A percentile compares a stretch with the other conserved stretches of the same genome.
These are phyloP conservation scores for Sanghuangporus weigelae DNA, from an alignment of 1,284 basidiomycete genomes.

Conservation along the genomic window DNA sequence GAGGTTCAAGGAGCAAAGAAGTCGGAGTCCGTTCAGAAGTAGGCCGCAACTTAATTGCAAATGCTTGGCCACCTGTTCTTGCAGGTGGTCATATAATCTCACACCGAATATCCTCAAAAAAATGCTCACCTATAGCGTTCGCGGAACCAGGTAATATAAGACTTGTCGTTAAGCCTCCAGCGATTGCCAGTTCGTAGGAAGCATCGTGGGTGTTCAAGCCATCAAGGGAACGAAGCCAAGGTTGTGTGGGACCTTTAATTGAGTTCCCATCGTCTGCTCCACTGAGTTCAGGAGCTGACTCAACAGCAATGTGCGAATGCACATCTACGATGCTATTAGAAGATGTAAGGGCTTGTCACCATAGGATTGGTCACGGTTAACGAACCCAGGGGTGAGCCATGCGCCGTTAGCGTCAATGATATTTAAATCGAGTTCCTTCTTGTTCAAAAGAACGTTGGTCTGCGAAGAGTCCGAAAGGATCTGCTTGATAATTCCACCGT, in stretches of 20 bases:
- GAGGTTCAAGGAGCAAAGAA: constrained; percentile 28
- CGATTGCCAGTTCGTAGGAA: constrained; percentile 26
- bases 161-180: constrained; percentile 37
- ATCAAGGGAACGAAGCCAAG: constrained; percentile 36
- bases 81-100: background rate
- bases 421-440: constrained; percentile 5
- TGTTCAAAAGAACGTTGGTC: background rate
- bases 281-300: constrained; percentile 30
- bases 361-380: background rate
- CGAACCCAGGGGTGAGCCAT: constrained; percentile 23
- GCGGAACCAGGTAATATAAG: constrained; percentile 37
- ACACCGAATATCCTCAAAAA: constrained; percentile 5
- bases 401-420: constrained; percentile 19
- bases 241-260: constrained; percentile 26
- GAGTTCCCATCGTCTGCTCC: constrained; percentile 31
- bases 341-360: background rate
- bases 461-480: constrained; percentile 12
- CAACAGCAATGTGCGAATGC: constrained; percentile 46
- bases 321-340: constrained; percentile 35
- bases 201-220: constrained; percentile 37
- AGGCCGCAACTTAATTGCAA: constrained; percentile 33
- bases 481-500: constrained; percentile 33
- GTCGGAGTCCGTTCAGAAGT: constrained; percentile 26
- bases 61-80: constrained; percentile 31
- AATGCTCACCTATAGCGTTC: constrained; percentile 29